Percentiles rank a stretch among this genome's conserved stretches.
Evolutionary conservation across 305 asterid species (phyloP).

Genomic region (Andrographis paniculata): DNA sequence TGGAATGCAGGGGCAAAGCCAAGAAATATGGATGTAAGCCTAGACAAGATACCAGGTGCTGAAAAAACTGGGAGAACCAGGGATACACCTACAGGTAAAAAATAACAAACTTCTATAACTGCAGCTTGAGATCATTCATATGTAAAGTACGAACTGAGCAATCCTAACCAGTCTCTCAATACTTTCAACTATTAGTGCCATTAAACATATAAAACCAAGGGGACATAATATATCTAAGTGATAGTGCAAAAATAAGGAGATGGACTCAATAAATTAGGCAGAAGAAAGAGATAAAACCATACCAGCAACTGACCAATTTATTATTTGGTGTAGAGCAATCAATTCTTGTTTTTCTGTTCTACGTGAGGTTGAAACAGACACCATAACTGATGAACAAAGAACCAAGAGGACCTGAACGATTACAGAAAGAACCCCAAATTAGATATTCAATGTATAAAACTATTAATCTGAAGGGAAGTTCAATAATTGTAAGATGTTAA

Average conservation of each 20-base stretch:
- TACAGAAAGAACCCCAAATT: slow-evolving; percentile 18
- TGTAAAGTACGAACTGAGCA: not conserved
- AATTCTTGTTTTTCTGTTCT: slow-evolving; percentile 83
- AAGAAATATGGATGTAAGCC: slow-evolving; percentile 80
- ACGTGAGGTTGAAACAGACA: slow-evolving; percentile 77
- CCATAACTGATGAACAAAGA: slow-evolving; percentile 68
- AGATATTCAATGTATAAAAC: slow-evolving; percentile 19
- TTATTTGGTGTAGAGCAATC: slow-evolving; percentile 69
- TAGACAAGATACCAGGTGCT: slow-evolving; percentile 55
- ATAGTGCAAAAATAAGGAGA: slow-evolving; percentile 1
- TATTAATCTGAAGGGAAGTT: slow-evolving; percentile 11
- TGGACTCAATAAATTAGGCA: slow-evolving; percentile 4
- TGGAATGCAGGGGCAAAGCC: slow-evolving; percentile 95
- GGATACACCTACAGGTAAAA: slow-evolving; percentile 48
- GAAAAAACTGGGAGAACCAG: slow-evolving; percentile 89
- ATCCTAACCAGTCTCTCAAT: not conserved
- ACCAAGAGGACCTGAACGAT: slow-evolving; percentile 58
- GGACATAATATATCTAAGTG: slow-evolving; percentile 1
- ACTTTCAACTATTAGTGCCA: not conserved
- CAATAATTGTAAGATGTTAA: slow-evolving; percentile 16
- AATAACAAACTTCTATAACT: not conserved
- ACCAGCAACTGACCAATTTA: slow-evolving; percentile 92
- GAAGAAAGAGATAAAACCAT: slow-evolving; percentile 21
- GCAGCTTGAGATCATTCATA: not conserved
- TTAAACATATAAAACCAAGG: slow-evolving; percentile 2